Conservation (phyloP, 1,284 basidiomycete genomes). For the Trametes pubescens region DNA sequence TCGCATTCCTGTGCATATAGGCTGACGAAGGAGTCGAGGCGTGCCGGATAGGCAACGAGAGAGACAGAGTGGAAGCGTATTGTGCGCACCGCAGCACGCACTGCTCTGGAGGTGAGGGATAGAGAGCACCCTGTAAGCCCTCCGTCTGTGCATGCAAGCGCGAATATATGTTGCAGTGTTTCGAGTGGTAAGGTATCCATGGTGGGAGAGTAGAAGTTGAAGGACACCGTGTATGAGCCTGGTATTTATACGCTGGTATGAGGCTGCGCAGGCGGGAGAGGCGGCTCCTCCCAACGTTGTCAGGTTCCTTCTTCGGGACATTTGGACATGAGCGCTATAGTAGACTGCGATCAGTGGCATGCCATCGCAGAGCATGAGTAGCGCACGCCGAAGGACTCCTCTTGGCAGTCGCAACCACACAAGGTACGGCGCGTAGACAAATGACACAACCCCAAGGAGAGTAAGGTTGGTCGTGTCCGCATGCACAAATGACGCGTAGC, state of each 20-base stretch:
- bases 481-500: too few relatives aligned
- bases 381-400: background rate
- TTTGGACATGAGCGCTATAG: background rate
- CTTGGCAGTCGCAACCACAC: background rate
- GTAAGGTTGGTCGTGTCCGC: background rate
- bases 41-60: background rate
- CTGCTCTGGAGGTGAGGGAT: slow-evolving; percentile 12
- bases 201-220: background rate
- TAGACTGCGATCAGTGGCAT: background rate
- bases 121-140: slow-evolving; percentile 18
- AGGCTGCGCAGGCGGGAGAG: background rate
- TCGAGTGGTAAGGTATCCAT: slow-evolving; percentile 18
- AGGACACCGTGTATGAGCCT: background rate
- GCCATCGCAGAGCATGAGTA: background rate
- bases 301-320: background rate
- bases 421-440: background rate
- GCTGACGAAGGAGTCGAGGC: slow-evolving; percentile 10
- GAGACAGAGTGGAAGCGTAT: slow-evolving; percentile 16
- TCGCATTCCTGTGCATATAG: slow-evolving; percentile 8
- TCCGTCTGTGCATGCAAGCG: slow-evolving; percentile 18
- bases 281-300: background rate
- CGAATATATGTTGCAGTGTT: slow-evolving; percentile 7
- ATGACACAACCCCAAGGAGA: background rate
- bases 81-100: slow-evolving; percentile 4
- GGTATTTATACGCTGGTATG: background rate